A percentile compares a stretch with the other conserved stretches of the same genome.
These are phyloP conservation scores for Rosa lucieae DNA, from an alignment of 306 rosid species.

Conservation along the genomic window DNA sequence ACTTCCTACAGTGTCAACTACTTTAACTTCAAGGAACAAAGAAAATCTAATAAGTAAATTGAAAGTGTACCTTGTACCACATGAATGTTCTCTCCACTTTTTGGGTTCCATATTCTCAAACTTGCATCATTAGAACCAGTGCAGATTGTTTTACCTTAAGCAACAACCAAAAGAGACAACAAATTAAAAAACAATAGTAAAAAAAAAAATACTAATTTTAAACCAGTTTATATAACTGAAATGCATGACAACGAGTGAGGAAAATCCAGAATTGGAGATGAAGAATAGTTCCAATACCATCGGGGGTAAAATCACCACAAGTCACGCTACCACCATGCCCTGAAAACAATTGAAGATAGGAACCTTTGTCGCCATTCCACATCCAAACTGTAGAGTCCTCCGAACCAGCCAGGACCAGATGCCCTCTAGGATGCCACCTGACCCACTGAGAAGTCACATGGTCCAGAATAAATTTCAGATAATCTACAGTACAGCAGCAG, in stretches of 20 bases:
- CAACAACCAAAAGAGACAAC: slow-evolving; percentile 24
- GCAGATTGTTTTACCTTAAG: slow-evolving; percentile 75
- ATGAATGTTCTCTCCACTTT: slow-evolving; percentile 70
- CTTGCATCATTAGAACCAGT: slow-evolving; percentile 92
- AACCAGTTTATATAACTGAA: neutral
- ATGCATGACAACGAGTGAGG: neutral
- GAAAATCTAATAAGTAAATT: slow-evolving; percentile 9
- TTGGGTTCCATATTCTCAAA: slow-evolving; percentile 92
- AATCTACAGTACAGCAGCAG: slow-evolving; percentile 3
- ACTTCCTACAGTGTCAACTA: neutral
- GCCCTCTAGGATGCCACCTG: slow-evolving; percentile 92
- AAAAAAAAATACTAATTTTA: neutral
- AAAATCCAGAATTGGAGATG: slow-evolving; percentile 5
- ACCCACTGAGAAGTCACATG: slow-evolving; percentile 70
- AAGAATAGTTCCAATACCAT: slow-evolving; percentile 58
- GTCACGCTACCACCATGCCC: slow-evolving; percentile 84
- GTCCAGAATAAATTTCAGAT: slow-evolving; percentile 21
- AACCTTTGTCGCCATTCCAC: slow-evolving; percentile 78
- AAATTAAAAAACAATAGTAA: neutral
- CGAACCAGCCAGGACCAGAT: slow-evolving; percentile 79
- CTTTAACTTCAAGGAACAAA: slow-evolving; percentile 7
- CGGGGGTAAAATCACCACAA: slow-evolving; percentile 95
- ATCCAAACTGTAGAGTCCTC: slow-evolving; percentile 81
- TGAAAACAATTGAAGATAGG: slow-evolving; percentile 54
- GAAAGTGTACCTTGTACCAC: slow-evolving; percentile 64